Percentiles rank a stretch among this genome's conserved stretches.
These are phyloP conservation scores for Penicillium capsulatum DNA, from an alignment of 2,329 filamentous ascomycete species.

Conservation along the genomic window DNA sequence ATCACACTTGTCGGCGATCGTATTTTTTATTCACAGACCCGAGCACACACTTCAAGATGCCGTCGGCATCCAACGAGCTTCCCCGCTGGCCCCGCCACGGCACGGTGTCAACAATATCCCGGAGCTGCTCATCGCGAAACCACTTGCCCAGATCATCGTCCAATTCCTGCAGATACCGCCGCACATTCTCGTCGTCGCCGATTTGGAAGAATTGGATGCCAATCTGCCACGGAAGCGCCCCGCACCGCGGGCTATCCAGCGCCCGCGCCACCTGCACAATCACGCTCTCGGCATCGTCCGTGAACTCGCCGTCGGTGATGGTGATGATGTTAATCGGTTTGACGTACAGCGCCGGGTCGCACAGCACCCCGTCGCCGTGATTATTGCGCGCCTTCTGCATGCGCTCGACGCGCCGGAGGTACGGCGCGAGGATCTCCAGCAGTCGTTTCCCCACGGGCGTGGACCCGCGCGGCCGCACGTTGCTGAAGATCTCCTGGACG, in stretches of 20 bases:
- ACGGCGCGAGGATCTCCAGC: constrained; percentile 66
- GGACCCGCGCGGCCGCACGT: constrained; percentile 58
- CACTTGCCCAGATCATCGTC: constrained; percentile 66
- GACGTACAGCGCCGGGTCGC: constrained; percentile 39
- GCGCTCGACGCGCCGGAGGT: constrained; percentile 56
- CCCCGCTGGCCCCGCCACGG: constrained; percentile 58
- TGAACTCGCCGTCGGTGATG: constrained; percentile 81
- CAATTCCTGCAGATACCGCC: constrained; percentile 62
- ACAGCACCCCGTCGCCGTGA: constrained; percentile 19
- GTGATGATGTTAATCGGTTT: constrained; percentile 89
- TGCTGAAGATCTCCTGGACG: constrained; percentile 67
- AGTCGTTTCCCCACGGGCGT: constrained; percentile 75
- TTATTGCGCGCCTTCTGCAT: constrained; percentile 37
- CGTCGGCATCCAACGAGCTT: constrained; percentile 59
- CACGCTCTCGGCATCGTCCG: constrained; percentile 69
- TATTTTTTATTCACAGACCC: constrained; percentile 63
- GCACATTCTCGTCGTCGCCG: constrained; percentile 65
- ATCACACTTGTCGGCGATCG: constrained; percentile 6
- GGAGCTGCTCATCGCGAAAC: constrained; percentile 46
- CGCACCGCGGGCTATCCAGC: constrained; percentile 58
- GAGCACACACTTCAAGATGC: constrained; percentile 76
- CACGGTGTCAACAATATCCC: constrained; percentile 91
- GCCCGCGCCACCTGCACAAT: constrained; percentile 65
- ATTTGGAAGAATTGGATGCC: constrained; percentile 97
- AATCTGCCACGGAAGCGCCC: constrained; percentile 74